These are phyloP conservation scores for Salix arbutifolia DNA, from an alignment of 345 rosid species.

Conservation along the genomic window DNA sequence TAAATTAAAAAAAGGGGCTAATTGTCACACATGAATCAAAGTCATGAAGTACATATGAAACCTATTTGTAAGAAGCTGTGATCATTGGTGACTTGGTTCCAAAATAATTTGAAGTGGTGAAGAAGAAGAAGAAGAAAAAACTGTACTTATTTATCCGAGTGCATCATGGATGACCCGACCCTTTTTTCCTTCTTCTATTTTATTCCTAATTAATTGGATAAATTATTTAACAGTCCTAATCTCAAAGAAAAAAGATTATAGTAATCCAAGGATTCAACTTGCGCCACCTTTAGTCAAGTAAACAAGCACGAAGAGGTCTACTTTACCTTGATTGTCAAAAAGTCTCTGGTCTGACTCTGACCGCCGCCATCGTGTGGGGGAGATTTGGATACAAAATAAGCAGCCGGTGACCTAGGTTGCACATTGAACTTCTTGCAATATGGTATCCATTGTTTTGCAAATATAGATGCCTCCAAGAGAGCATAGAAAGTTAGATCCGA, in stretches of 20 bases:
- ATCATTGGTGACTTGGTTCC: too few relatives aligned
- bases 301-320: neutral
- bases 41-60: too few relatives aligned
- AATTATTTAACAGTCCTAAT: too few relatives aligned
- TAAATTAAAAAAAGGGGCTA: too few relatives aligned
- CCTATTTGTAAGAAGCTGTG: too few relatives aligned
- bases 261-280: too few relatives aligned
- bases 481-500: slow-evolving; percentile 58
- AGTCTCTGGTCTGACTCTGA: neutral
- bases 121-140: too few relatives aligned
- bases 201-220: neutral
- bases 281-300: neutral
- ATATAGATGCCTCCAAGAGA: slow-evolving; percentile 46
- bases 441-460: slow-evolving; percentile 57
- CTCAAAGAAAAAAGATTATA: too few relatives aligned
- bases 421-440: slow-evolving; percentile 48
- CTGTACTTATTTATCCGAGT: neutral
- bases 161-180: neutral
- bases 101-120: too few relatives aligned
- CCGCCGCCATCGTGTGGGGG: neutral
- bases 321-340: slow-evolving; percentile 16
- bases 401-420: slow-evolving; percentile 61
- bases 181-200: neutral
- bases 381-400: slow-evolving; percentile 29
- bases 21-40: too few relatives aligned